These are phyloP conservation scores for Plantago lanceolata DNA, from an alignment of 305 asterid genomes.

Conservation along the genomic window DNA sequence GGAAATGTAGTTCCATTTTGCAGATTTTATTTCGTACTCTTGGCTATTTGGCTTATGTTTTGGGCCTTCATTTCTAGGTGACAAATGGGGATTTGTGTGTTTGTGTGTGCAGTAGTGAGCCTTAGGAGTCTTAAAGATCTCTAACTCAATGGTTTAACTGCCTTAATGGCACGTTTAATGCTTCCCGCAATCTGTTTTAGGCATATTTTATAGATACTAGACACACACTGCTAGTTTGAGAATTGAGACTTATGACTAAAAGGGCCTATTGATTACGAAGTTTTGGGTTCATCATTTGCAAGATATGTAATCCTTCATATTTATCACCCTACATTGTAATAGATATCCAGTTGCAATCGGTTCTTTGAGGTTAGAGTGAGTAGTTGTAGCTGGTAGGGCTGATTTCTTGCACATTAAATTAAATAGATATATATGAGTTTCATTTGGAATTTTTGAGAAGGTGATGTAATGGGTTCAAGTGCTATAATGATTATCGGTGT, in stretches of 20 bases:
- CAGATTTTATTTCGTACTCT: neutral
- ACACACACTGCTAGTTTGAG: neutral
- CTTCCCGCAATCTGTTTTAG: neutral
- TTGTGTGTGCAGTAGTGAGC: neutral
- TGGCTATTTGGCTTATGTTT: neutral
- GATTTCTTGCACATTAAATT: neutral
- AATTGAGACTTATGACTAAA: neutral
- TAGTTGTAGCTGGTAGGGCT: constrained; percentile 3
- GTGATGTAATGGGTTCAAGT: constrained; percentile 5
- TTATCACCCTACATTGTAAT: too few species aligned
- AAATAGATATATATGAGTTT: neutral
- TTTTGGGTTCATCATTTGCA: too few species aligned
- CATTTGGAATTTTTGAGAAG: constrained; percentile 1
- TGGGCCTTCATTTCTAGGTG: neutral
- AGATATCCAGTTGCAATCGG: too few species aligned
- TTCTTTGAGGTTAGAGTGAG: neutral
- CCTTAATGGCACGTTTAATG: neutral
- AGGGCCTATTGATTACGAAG: neutral
- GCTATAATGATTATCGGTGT: neutral
- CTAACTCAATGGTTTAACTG: too few species aligned
- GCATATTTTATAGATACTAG: neutral
- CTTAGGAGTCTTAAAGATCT: too few species aligned
- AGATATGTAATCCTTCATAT: too few species aligned
- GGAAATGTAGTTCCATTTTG: neutral
- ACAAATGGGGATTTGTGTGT: too few species aligned